Evolutionary conservation across 1,139 yeast species (phyloP), one percentile per base, ranked within the genome.

Genomic region (Suhomyces terraborum): DNA sequence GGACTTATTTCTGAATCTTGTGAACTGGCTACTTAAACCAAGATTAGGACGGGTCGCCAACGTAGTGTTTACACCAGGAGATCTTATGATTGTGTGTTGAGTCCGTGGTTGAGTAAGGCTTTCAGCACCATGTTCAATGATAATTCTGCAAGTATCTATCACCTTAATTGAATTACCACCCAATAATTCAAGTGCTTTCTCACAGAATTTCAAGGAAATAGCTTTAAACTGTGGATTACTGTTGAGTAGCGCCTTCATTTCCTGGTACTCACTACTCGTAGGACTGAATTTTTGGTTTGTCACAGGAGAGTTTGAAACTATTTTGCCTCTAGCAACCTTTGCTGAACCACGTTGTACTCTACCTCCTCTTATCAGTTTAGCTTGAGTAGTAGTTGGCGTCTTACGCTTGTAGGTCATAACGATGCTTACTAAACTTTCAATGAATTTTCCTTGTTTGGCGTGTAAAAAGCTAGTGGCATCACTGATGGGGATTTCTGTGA

Each of bases 101-200:
- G 12, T 13, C 21, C 10, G 22, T 10, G 16, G 22, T 20, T 20
- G 28, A 7, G 59, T 54, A 39, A 53, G 44, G 14, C 41, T 43
- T 4, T 48, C 53, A 10, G 56, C 57, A 19, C 53, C 51, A 6
- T 58, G 42, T 31, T 66, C 65, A 3, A 59, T 47, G n/a, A 66
- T 46, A 9, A 54, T 47, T 1, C 56, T 41, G 6, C 64, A 61
- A 4, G 68, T 40, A 9, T 60, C 63, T 25, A 66, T 46, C 1
- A 68, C 65, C 39, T 56, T 61, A 34, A 51, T 55, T 21, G 66
- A 52, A 43, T 77, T 67, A 1, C 78, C 80, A 19, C 62, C 48
- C 45, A 65, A 73, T 50, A 68, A 70, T 16, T 51, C 59, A 17
- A 77, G 44, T 2, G 75, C 69, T 29, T 59, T 56, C 12, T 56